Percentiles rank a stretch among this genome's conserved stretches.
These are phyloP conservation scores for Microstegium vimineum DNA, from an alignment of 176 grass and related monocot species.

Conservation along the genomic window DNA sequence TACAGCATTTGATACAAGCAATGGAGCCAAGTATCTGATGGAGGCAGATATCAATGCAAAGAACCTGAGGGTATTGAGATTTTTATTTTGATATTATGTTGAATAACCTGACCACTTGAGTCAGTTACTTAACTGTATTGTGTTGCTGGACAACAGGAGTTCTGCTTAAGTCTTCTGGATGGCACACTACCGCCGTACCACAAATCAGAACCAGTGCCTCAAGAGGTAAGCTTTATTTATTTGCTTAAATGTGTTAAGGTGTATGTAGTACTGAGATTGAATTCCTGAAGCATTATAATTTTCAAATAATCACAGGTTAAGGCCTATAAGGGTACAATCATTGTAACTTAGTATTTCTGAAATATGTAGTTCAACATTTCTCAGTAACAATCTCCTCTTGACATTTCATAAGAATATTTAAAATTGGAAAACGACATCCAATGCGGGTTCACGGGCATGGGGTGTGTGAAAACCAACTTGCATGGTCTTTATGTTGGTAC, in stretches of 20 bases:
- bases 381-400: neutral
- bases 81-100: conserved; percentile 16
- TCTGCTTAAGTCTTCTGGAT: conserved; percentile 51
- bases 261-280: neutral
- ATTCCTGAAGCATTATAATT: conserved; percentile 6
- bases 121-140: conserved; percentile 17
- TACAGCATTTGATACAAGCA: conserved; percentile 69
- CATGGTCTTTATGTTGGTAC: neutral
- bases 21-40: conserved; percentile 66
- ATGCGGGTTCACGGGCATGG: neutral
- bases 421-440: neutral
- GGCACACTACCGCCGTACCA: conserved; percentile 50
- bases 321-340: neutral
- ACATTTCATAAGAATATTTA: neutral
- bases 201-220: conserved; percentile 57
- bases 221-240: conserved; percentile 49
- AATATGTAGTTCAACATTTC: neutral
- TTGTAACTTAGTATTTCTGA: neutral
- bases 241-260: neutral
- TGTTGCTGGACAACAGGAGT: conserved; percentile 54
- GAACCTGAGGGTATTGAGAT: conserved; percentile 42
- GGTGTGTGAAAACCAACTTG: neutral
- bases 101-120: neutral
- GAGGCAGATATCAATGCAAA: conserved; percentile 58
- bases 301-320: neutral